These are phyloP conservation scores for Scheffersomyces titani DNA, from an alignment of 1,139 yeast genomes.

Conservation along the genomic window DNA sequence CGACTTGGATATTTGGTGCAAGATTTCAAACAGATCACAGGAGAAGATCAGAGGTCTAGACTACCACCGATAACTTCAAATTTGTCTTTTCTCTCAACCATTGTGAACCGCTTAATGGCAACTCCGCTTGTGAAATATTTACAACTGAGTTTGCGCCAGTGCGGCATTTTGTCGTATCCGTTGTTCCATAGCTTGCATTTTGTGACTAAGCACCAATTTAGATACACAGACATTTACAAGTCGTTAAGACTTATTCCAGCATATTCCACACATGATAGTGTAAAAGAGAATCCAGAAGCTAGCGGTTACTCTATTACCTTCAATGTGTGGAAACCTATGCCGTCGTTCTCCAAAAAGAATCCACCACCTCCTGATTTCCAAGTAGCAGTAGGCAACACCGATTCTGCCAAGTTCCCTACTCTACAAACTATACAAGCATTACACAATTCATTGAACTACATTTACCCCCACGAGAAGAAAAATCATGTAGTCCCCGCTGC, in stretches of 20 bases:
- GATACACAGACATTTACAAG: constrained; percentile 39
- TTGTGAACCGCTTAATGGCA: not conserved
- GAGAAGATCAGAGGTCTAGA: not conserved
- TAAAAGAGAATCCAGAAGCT: constrained; percentile 4
- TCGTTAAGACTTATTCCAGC: constrained; percentile 38
- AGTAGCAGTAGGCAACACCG: constrained; percentile 59
- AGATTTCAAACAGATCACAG: constrained; percentile 17
- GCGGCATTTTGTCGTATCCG: constrained; percentile 10
- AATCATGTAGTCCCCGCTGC: constrained; percentile 5
- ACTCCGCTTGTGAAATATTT: not conserved
- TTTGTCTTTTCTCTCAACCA: not conserved
- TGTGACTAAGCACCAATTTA: constrained; percentile 30
- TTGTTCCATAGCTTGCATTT: constrained; percentile 10
- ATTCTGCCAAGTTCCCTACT: constrained; percentile 53
- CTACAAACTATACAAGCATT: constrained; percentile 36
- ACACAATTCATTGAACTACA: constrained; percentile 22
- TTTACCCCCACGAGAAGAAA: constrained; percentile 6
- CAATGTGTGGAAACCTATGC: constrained; percentile 85
- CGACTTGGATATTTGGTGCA: constrained; percentile 76
- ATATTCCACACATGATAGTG: constrained; percentile 19
- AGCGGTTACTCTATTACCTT: constrained; percentile 32
- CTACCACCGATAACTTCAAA: not conserved
- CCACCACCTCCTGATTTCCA: constrained; percentile 74
- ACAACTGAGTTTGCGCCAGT: not conserved
- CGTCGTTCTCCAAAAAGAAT: constrained; percentile 63